phyloP scores from a whole-genome alignment of 352 stramenopile genomes.

The Stramenopiles sp. region DNA sequence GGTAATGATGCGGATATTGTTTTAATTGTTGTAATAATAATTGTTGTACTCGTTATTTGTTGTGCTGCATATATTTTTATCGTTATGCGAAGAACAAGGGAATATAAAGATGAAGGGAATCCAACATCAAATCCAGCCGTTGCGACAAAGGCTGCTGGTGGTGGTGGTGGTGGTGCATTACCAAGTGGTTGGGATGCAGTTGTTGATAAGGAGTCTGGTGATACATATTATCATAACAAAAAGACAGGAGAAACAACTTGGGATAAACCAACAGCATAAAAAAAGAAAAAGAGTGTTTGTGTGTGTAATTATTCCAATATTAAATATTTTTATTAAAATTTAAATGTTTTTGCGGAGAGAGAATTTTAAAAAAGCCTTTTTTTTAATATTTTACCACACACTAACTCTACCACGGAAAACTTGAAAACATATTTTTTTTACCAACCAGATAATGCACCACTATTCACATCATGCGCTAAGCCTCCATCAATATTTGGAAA shows the following conservation, averaged over 20 bases:
- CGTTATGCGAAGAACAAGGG: neutral
- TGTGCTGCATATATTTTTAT: neutral
- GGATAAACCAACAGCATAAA: neutral
- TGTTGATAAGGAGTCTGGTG: neutral
- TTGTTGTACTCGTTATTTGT: neutral
- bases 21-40: neutral
- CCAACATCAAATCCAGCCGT: neutral
- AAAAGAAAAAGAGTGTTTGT: no score
- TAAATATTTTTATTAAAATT: no score
- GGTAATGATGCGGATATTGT: neutral
- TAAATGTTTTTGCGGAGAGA: no score
- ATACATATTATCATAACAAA: constrained; percentile 2
- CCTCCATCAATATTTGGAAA: no score
- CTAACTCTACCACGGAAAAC: no score
- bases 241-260: neutral
- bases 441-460: no score
- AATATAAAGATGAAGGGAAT: neutral
- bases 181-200: neutral
- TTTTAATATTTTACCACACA: no score
- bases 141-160: neutral
- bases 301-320: no score
- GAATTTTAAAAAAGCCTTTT: no score
- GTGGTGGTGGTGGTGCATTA: neutral
- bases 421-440: no score
- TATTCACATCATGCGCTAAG: no score